Base-by-base conservation (phyloP, 2,329 filamentous ascomycete genomes). In the Ceratocystis destructans region DNA sequence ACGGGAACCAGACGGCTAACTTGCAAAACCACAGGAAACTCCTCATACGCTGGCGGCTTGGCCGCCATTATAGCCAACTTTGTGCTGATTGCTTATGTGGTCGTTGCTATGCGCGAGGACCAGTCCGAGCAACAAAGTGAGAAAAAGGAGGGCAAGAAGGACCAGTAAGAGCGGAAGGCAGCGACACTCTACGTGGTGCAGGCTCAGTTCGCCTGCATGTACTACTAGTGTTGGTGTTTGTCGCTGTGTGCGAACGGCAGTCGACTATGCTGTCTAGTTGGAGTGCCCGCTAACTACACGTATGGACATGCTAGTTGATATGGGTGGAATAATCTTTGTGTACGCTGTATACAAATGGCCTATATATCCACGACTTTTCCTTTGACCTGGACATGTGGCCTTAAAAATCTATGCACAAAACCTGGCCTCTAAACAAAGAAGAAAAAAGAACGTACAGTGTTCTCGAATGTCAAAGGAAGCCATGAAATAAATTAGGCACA, bases 81-180 rank as follows among this genome's bases (percentile, higher is more conserved):
- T 1, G 90, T 99, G 2, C 79, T 99, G 63, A 83, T 97, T 67
- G 85, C 82, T n/a, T 99, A 97, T 75, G 84, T 97, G 55, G 78
- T 96, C 66, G 90, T 96, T 22, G 94, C 94, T 3, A 92, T 96
- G 83, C 86, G 82, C 69, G 94, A 99, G 75, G 94, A 97, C 72
- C 78, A 83, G 70, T 77, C 77, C 1, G 80, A 80, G 31, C 75
- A 73, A 10, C 76, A 82, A 20, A 76, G 77, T 70, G 69, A 72
- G 45, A 77, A 77, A 71, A 72, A 72, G 50, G 77, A 79, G 65
- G 74, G 71, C 64, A 83, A 82, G 75, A 84, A 84, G 72, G 75
- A 79, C 57, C 75, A 77, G 69, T 81, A 71, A 72, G 44, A 31
- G 7, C 12, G 4, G 22, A n/a, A 5, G 31, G 37, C 6, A n/a